Percentiles rank a stretch among this genome's conserved stretches.
Evolutionary conservation across 805 yeast species (phyloP).

Genomic region (Saturnispora halmiae): DNA sequence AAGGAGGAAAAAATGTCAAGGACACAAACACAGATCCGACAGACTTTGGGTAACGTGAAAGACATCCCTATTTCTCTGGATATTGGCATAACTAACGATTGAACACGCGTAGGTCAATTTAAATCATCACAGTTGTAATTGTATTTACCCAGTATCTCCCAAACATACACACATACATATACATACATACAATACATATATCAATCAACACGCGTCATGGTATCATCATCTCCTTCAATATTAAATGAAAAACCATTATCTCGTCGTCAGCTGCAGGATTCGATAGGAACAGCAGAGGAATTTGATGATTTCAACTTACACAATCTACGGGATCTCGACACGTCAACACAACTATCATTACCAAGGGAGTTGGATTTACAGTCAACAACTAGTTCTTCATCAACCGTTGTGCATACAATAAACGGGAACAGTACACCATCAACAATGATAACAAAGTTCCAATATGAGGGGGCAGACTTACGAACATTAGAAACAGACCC

Average conservation of each 20-base stretch:
- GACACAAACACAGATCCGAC: no score
- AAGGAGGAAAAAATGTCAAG: no score
- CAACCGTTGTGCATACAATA: constrained; percentile 23
- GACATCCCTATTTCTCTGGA: no score
- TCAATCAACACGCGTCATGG: background rate
- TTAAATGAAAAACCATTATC: background rate
- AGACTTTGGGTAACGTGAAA: no score
- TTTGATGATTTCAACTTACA: constrained; percentile 16
- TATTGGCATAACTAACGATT: no score
- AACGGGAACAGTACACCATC: constrained; percentile 4
- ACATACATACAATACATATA: background rate
- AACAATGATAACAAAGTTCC: background rate
- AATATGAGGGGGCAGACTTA: background rate
- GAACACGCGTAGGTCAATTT: no score
- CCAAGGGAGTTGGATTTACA: constrained; percentile 11
- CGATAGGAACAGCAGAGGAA: constrained; percentile 15
- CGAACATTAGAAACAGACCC: constrained; percentile 22
- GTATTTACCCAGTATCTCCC: no score
- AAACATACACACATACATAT: background rate
- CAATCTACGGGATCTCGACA: constrained; percentile 8
- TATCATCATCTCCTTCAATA: no score
- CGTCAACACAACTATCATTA: constrained; percentile 11
- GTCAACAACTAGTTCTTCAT: constrained; percentile 23
- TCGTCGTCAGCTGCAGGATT: constrained; percentile 4
- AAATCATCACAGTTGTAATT: no score